Conservation (phyloP, 1,284 basidiomycete genomes). For the Xerocomus minutiporus region DNA sequence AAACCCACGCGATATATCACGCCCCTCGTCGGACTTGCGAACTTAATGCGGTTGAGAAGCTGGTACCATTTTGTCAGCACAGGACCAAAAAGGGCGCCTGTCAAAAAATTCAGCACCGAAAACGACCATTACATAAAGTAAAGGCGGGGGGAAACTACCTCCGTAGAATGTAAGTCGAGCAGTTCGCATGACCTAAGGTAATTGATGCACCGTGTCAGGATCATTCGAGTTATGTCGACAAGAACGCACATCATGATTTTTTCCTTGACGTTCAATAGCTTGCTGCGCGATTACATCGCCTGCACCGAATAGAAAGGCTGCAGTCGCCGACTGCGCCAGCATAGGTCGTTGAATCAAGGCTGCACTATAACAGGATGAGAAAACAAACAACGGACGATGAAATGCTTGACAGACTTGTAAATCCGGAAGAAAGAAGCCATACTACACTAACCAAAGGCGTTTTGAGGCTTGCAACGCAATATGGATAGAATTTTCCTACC, state of each 20-base stretch:
- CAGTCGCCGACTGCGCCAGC: constrained; percentile 60
- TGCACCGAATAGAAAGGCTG: constrained; percentile 64
- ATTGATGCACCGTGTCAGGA: neutral
- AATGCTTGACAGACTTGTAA: constrained; percentile 27
- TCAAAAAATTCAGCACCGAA: neutral
- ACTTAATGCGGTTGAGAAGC: constrained; percentile 59
- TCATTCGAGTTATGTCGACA: neutral
- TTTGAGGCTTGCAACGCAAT: neutral
- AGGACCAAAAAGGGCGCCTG: constrained; percentile 69
- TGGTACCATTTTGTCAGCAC: constrained; percentile 69
- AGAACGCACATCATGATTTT: constrained; percentile 61
- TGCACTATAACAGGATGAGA: constrained; percentile 38
- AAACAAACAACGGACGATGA: neutral
- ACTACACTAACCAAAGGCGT: neutral
- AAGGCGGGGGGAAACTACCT: constrained; percentile 36
- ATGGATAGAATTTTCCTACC: neutral
- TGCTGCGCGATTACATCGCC: constrained; percentile 86
- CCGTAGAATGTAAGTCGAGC: constrained; percentile 73
- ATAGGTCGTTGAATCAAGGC: constrained; percentile 62
- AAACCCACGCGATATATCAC: constrained; percentile 54
- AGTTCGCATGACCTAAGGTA: constrained; percentile 60
- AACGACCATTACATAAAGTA: neutral
- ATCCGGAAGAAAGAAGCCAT: constrained; percentile 30
- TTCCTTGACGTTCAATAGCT: constrained; percentile 64
- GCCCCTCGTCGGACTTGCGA: constrained; percentile 52